Evolutionary conservation across 2,329 filamentous ascomycete genomes (phyloP).

Genomic region (Cercospora sp.): DNA sequence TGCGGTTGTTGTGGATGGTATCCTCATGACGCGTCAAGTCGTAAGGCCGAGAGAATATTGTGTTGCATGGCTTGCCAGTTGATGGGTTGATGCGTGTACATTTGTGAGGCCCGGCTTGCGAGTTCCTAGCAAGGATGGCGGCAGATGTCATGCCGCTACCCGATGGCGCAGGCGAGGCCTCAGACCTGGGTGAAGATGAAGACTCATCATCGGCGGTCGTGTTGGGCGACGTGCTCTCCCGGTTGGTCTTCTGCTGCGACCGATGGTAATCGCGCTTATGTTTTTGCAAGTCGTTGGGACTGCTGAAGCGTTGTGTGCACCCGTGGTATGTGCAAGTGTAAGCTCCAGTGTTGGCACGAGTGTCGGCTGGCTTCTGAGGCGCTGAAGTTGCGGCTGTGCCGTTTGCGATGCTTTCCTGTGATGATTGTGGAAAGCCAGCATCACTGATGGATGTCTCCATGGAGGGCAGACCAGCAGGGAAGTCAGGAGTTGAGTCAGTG

Average conservation of each 20-base stretch:
- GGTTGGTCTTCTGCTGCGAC: conserved; percentile 55
- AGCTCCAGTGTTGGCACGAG: conserved; percentile 76
- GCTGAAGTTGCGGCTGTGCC: conserved; percentile 30
- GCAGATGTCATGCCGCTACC: conserved; percentile 53
- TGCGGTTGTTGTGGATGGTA: conserved; percentile 92
- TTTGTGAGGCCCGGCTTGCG: conserved; percentile 87
- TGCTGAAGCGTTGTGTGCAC: conserved; percentile 84
- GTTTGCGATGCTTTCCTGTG: conserved; percentile 40
- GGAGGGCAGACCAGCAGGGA: conserved; percentile 59
- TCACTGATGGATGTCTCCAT: conserved; percentile 64
- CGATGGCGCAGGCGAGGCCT: conserved; percentile 34
- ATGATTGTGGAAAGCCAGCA: conserved; percentile 47
- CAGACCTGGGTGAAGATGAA: conserved; percentile 36
- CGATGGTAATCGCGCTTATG: conserved; percentile 94
- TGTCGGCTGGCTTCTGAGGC: conserved; percentile 59
- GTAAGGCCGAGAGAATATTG: conserved; percentile 91
- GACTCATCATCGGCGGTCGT: conserved; percentile 40
- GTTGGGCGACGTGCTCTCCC: conserved; percentile 32
- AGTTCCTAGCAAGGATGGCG: conserved; percentile 66
- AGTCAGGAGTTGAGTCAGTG: conserved; percentile 53
- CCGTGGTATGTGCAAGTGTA: conserved; percentile 97
- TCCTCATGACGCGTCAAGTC: conserved; percentile 96
- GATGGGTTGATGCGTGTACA: conserved; percentile 93
- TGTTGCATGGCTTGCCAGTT: conserved; percentile 92
- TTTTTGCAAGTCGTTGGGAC: conserved; percentile 81